Percentiles rank a stretch among this genome's conserved stretches.
phyloP scores from a whole-genome alignment of 371 early-diverging fungal species.

The Mortierella sp. region DNA sequence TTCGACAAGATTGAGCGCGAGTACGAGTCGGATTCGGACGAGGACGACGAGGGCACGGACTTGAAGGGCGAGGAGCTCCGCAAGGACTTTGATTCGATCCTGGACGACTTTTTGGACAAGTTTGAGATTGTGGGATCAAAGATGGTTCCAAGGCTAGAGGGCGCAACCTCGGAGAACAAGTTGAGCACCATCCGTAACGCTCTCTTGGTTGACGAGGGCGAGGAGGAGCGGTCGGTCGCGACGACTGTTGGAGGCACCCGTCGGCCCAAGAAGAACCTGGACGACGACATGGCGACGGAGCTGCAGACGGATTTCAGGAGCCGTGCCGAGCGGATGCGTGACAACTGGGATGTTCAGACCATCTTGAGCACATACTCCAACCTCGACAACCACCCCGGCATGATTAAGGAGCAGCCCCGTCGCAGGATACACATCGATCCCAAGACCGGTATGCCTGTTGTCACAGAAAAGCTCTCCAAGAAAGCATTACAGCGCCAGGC shows the following conservation, averaged over 20 bases:
- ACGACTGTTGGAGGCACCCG: slow-evolving; percentile 54
- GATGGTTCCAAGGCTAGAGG: slow-evolving; percentile 76
- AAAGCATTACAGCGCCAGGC: slow-evolving; percentile 58
- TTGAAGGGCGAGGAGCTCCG: slow-evolving; percentile 62
- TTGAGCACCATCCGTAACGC: slow-evolving; percentile 80
- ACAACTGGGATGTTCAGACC: slow-evolving; percentile 86
- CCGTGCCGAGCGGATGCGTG: slow-evolving; percentile 66
- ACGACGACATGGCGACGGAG: slow-evolving; percentile 36
- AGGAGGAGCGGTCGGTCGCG: slow-evolving; percentile 57
- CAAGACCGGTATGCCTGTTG: slow-evolving; percentile 76
- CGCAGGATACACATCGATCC: slow-evolving; percentile 70
- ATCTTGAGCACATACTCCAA: slow-evolving; percentile 88
- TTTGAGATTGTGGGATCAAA: slow-evolving; percentile 85
- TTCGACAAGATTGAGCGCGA: slow-evolving; percentile 89
- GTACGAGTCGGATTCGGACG: slow-evolving; percentile 73
- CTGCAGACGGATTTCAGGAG: slow-evolving; percentile 62
- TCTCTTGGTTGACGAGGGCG: slow-evolving; percentile 60
- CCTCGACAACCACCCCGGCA: slow-evolving; percentile 84
- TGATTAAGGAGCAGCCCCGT: slow-evolving; percentile 70
- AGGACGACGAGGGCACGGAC: slow-evolving; percentile 74
- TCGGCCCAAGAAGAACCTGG: slow-evolving; percentile 44
- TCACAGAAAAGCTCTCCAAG: slow-evolving; percentile 61
- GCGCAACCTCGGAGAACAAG: slow-evolving; percentile 71
- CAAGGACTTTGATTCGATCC: slow-evolving; percentile 77
- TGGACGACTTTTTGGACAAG: slow-evolving; percentile 92